phyloP scores from a whole-genome alignment of 805 yeast genomes.

The Saitoella complicata region DNA sequence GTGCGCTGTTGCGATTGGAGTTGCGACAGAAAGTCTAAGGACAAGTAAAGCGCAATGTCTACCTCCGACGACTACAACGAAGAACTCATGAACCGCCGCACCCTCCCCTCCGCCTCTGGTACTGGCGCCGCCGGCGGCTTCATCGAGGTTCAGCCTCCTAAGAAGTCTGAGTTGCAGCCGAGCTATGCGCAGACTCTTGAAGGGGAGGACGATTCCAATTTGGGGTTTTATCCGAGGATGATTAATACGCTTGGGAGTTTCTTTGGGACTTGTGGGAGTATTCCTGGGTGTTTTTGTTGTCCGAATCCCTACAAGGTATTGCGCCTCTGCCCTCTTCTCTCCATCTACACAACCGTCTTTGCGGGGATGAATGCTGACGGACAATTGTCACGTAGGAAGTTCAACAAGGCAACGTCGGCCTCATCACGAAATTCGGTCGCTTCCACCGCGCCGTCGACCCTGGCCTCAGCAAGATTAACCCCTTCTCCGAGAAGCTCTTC shows the following conservation, averaged over 20 bases:
- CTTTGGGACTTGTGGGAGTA: constrained; percentile 38
- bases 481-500: constrained; percentile 41
- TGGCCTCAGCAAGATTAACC: constrained; percentile 48
- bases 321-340: no score
- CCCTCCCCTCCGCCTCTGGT: no score
- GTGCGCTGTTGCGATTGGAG: no score
- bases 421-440: constrained; percentile 51
- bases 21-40: no score
- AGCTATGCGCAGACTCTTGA: not conserved
- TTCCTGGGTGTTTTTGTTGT: constrained; percentile 39
- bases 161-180: not conserved
- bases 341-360: no score
- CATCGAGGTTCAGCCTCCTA: not conserved
- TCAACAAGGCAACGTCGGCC: constrained; percentile 52
- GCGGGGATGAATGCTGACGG: no score
- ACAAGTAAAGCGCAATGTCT: no score
- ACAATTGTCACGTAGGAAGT: constrained; percentile 27
- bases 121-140: not conserved
- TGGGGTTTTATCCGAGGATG: constrained; percentile 24
- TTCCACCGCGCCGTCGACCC: constrained; percentile 51
- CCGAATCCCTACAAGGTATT: constrained; percentile 37
- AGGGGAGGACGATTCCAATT: not conserved
- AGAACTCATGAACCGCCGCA: no score
- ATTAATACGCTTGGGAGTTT: constrained; percentile 25
- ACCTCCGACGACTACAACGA: no score